phyloP scores from a whole-genome alignment of 1,139 yeast species.

The Protomyces pachydermus region DNA sequence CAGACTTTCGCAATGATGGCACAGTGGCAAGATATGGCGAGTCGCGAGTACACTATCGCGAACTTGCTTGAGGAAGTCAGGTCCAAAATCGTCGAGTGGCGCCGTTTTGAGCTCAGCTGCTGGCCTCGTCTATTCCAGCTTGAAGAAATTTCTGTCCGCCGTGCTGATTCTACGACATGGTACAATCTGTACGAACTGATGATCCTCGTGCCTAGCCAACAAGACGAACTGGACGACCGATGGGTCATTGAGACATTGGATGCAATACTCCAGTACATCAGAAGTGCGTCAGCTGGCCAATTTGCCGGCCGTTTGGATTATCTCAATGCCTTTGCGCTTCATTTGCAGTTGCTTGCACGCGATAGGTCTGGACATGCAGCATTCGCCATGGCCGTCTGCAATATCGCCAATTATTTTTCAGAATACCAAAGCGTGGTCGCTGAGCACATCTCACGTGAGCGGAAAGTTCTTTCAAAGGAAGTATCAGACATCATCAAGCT shows the following conservation, averaged over 20 bases:
- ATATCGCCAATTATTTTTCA: constrained; percentile 59
- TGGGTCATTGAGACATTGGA: constrained; percentile 49
- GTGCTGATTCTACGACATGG: constrained; percentile 78
- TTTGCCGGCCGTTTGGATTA: constrained; percentile 54
- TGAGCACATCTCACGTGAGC: constrained; percentile 46
- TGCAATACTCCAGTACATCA: constrained; percentile 70
- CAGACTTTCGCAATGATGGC: constrained; percentile 73
- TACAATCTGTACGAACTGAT: constrained; percentile 77
- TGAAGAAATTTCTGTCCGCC: constrained; percentile 56
- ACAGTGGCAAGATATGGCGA: constrained; percentile 94
- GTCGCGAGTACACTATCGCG: constrained; percentile 64
- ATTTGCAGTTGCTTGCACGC: not conserved
- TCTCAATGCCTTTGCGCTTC: constrained; percentile 42
- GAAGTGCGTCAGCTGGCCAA: constrained; percentile 62
- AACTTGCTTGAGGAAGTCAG: constrained; percentile 56
- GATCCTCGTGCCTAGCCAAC: constrained; percentile 36
- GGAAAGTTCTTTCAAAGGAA: constrained; percentile 64
- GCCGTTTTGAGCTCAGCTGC: constrained; percentile 75
- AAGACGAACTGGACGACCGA: constrained; percentile 37
- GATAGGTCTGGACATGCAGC: not conserved
- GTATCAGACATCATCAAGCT: constrained; percentile 75
- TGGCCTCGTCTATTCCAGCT: constrained; percentile 73
- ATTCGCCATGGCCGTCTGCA: constrained; percentile 50
- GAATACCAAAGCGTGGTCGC: constrained; percentile 55
- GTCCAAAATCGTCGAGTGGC: constrained; percentile 75